These are phyloP conservation scores for Yamadazyma buinensis DNA, from an alignment of 1,139 yeast genomes.

Conservation along the genomic window DNA sequence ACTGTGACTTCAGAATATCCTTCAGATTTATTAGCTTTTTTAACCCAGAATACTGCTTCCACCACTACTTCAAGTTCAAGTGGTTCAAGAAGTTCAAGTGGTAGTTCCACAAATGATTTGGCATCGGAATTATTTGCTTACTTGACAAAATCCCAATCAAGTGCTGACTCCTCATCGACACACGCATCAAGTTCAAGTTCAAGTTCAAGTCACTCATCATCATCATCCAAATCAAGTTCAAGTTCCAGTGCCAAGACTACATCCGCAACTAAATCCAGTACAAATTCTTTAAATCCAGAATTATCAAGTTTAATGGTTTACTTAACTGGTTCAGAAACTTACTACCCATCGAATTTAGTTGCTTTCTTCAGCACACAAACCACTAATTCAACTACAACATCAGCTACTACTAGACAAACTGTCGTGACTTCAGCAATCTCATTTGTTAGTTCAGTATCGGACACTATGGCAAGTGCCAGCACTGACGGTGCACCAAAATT, in stretches of 20 bases:
- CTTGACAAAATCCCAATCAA: neutral
- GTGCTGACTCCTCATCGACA: neutral
- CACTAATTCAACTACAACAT: neutral
- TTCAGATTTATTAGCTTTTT: neutral
- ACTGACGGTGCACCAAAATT: constrained; percentile 9
- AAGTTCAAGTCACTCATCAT: too few species aligned
- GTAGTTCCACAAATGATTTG: neutral
- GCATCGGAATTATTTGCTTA: constrained; percentile 1
- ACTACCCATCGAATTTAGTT: constrained; percentile 5
- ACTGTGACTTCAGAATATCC: neutral
- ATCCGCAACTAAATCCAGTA: neutral
- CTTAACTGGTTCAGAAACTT: constrained; percentile 1
- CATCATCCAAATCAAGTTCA: too few species aligned
- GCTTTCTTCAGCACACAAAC: constrained; percentile 4
- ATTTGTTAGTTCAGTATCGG: neutral
- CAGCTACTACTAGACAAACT: constrained; percentile 1
- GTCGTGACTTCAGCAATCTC: neutral
- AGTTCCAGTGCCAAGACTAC: neutral
- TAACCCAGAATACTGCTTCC: neutral
- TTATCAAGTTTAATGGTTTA: neutral
- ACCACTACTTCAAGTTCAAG: neutral
- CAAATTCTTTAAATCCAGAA: neutral
- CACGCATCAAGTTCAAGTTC: neutral
- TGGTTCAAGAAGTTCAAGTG: too few species aligned
- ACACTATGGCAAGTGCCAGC: constrained; percentile 2